A percentile compares a stretch with the other conserved stretches of the same genome.
Conservation (phyloP, 2,329 filamentous ascomycete genomes). For the Xylariaceae sp. region DNA sequence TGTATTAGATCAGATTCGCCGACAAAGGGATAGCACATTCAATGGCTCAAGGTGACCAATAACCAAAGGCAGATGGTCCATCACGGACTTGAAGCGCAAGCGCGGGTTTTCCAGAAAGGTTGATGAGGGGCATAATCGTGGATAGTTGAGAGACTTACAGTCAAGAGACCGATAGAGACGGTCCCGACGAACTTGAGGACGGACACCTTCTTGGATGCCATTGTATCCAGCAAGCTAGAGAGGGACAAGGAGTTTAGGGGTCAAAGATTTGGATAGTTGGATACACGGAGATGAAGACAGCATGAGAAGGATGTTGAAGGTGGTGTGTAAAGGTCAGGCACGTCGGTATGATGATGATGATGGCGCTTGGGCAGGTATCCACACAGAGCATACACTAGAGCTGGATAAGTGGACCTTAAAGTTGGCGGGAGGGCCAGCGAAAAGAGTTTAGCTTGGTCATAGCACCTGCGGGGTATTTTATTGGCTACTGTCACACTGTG, state of each 20-base stretch:
- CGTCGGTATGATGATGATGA: constrained; percentile 1
- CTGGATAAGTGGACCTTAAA: not conserved
- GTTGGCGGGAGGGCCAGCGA: not conserved
- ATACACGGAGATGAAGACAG: not conserved
- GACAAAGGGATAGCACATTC: not conserved
- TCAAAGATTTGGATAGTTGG: not conserved
- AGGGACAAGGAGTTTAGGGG: not conserved
- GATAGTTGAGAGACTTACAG: constrained; percentile 61
- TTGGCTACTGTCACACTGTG: constrained; percentile 29
- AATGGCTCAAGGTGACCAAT: too few relatives aligned
- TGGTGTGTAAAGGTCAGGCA: constrained; percentile 10
- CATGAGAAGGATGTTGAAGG: not conserved
- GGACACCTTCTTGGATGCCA: constrained; percentile 74
- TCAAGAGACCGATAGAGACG: constrained; percentile 84
- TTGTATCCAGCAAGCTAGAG: constrained; percentile 47
- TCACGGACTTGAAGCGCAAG: constrained; percentile 7
- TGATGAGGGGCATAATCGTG: constrained; percentile 29
- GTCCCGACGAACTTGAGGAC: constrained; percentile 93
- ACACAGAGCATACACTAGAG: not conserved
- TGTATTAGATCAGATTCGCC: constrained; percentile 22
- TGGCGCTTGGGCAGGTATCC: not conserved
- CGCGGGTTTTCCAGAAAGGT: constrained; percentile 31
- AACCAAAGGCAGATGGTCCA: not conserved
- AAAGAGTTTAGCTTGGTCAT: constrained; percentile 8
- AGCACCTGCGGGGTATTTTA: constrained; percentile 30